phyloP scores from a whole-genome alignment of 768 basidiomycete genomes.

The Serendipita sp. region DNA sequence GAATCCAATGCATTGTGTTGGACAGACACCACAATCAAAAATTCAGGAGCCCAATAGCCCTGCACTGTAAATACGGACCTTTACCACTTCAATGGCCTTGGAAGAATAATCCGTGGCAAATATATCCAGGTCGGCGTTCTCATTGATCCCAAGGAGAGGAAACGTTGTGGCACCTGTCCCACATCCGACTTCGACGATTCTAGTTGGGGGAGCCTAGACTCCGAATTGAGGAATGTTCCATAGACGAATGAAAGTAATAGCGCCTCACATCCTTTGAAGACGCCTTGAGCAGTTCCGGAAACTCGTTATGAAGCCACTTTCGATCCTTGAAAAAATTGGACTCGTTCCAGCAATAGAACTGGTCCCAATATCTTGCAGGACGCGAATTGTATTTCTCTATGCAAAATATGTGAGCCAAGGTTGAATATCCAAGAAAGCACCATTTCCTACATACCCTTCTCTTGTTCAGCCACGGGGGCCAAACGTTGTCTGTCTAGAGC shows the following conservation, averaged over 20 bases:
- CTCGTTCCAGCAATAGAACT: conserved; percentile 76
- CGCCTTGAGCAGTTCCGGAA: conserved; percentile 68
- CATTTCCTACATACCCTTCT: conserved; percentile 44
- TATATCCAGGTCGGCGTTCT: conserved; percentile 59
- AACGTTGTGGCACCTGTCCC: conserved; percentile 94
- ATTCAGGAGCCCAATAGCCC: too few species aligned
- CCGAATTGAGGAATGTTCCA: too few species aligned
- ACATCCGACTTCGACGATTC: conserved; percentile 82
- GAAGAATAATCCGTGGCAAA: conserved; percentile 83
- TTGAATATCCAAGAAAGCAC: too few species aligned
- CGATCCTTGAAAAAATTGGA: conserved; percentile 89
- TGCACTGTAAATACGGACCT: conserved; percentile 30
- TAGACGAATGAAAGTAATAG: not conserved
- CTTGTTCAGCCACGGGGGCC: conserved; percentile 57
- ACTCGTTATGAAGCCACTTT: conserved; percentile 93
- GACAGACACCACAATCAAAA: too few species aligned
- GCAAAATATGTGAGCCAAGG: too few species aligned
- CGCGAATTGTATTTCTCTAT: conserved; percentile 20
- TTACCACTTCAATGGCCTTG: conserved; percentile 79
- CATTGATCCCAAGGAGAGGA: conserved; percentile 68
- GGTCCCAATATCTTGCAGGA: conserved; percentile 49
- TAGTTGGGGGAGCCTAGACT: conserved; percentile 21
- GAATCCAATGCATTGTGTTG: too few species aligned
- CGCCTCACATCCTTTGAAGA: conserved; percentile 44
- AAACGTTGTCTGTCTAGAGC: conserved; percentile 55